A percentile compares a stretch with the other conserved stretches of the same genome.
Evolutionary conservation across 2,329 filamentous ascomycete genomes (phyloP).

Genomic region (Periconia digitata): DNA sequence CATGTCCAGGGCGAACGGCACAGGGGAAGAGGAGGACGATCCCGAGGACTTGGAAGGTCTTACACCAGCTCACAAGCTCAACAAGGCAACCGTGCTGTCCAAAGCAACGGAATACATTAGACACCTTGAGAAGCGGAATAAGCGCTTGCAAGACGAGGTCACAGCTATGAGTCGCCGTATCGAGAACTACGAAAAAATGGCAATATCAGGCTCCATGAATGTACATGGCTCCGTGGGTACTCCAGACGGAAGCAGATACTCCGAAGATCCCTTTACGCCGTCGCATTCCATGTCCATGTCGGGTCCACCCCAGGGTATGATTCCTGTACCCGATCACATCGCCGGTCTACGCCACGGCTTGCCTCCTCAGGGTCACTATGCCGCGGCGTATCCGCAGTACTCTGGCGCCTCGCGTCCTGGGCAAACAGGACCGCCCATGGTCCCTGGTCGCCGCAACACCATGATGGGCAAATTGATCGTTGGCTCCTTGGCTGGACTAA

Average conservation of each 20-base stretch:
- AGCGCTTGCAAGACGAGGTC: slow-evolving; percentile 79
- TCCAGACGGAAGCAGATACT: slow-evolving; percentile 39
- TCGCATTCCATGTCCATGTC: slow-evolving; percentile 28
- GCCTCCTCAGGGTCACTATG: slow-evolving; percentile 42
- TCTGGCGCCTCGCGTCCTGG: slow-evolving; percentile 24
- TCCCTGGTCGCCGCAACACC: slow-evolving; percentile 47
- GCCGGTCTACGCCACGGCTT: slow-evolving; percentile 42
- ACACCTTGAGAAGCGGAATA: slow-evolving; percentile 89
- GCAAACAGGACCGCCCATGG: slow-evolving; percentile 32
- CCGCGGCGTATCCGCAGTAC: slow-evolving; percentile 38
- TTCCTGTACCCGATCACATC: slow-evolving; percentile 47
- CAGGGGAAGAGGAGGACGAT: slow-evolving; percentile 73
- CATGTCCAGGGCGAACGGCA: slow-evolving; percentile 61
- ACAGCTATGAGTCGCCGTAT: slow-evolving; percentile 75
- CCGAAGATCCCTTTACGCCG: slow-evolving; percentile 40
- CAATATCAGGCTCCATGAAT: slow-evolving; percentile 55
- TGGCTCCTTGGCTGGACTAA: slow-evolving; percentile 85
- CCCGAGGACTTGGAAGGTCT: slow-evolving; percentile 73
- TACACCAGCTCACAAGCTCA: slow-evolving; percentile 83
- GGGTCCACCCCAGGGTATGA: slow-evolving; percentile 43
- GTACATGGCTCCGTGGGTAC: slow-evolving; percentile 33
- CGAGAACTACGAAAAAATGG: slow-evolving; percentile 66
- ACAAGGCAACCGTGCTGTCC: slow-evolving; percentile 94
- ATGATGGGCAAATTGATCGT: slow-evolving; percentile 81
- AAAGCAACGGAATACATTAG: slow-evolving; percentile 97